Percentiles rank a stretch among this genome's conserved stretches.
Conservation (phyloP, 2,329 filamentous ascomycete genomes). For the Colletotrichum coccodes region DNA sequence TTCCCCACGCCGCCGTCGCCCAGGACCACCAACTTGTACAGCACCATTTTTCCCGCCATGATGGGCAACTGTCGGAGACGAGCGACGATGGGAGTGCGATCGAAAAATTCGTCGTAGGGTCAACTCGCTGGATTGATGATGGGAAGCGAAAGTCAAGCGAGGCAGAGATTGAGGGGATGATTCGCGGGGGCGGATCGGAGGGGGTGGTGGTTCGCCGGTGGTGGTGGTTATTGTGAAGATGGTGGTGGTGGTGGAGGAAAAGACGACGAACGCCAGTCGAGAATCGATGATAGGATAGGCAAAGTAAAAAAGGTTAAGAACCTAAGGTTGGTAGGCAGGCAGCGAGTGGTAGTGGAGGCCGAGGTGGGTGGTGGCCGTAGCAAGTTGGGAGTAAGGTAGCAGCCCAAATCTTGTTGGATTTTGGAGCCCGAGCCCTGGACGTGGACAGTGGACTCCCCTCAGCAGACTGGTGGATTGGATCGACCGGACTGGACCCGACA, state of each 20-base stretch:
- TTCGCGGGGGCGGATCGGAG: constrained; percentile 29
- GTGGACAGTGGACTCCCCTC: constrained; percentile 28
- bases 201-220: constrained; percentile 36
- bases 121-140: constrained; percentile 27
- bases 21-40: constrained; percentile 95
- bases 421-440: constrained; percentile 32
- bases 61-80: constrained; percentile 39
- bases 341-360: constrained; percentile 2
- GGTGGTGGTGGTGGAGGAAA: constrained; percentile 34
- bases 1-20: constrained; percentile 95
- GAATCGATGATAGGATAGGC: constrained; percentile 30
- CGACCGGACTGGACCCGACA: constrained; percentile 33
- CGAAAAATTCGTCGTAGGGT: neutral
- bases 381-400: constrained; percentile 21
- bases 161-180: constrained; percentile 15
- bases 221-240: constrained; percentile 34
- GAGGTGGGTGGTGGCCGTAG: constrained; percentile 13
- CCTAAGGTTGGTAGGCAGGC: constrained; percentile 11
- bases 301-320: constrained; percentile 21
- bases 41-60: constrained; percentile 94
- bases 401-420: constrained; percentile 32
- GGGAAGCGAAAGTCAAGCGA: constrained; percentile 7
- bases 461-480: constrained; percentile 34
- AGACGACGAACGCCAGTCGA: constrained; percentile 25
- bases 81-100: constrained; percentile 33